phyloP scores from a whole-genome alignment of 2,329 filamentous ascomycete species.

The Colletotrichum salicis region DNA sequence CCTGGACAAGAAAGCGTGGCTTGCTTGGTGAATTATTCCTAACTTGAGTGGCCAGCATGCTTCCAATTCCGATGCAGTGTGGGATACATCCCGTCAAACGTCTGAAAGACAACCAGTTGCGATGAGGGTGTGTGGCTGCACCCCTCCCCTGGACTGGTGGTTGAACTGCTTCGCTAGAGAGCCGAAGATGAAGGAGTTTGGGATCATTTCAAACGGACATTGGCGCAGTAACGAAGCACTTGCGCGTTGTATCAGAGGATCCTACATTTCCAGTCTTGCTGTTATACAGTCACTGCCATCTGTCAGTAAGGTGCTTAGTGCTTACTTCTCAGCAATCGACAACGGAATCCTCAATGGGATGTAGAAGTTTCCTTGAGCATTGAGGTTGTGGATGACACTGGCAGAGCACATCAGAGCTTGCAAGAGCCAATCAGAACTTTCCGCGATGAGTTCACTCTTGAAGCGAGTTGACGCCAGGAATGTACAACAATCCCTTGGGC shows the following conservation, averaged over 20 bases:
- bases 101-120: conserved; percentile 4
- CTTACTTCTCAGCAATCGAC: neutral
- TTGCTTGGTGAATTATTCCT: neutral
- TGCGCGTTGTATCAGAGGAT: neutral
- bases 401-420: neutral
- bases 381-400: neutral
- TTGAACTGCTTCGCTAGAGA: conserved; percentile 27
- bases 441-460: neutral
- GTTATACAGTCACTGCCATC: neutral
- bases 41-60: conserved; percentile 1
- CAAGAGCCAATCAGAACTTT: neutral
- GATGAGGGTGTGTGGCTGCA: conserved; percentile 19
- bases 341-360: neutral
- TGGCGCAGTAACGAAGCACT: neutral
- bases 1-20: neutral
- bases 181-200: neutral
- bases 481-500: neutral
- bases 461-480: too few relatives aligned
- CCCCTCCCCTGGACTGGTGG: neutral
- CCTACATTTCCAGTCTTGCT: neutral
- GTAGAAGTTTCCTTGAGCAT: neutral
- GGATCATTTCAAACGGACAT: neutral
- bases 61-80: conserved; percentile 18
- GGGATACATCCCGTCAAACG: conserved; percentile 22
- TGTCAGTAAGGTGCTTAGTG: too few relatives aligned